Conservation (phyloP, 345 rosid species). For the Carallia pectinifolia region DNA sequence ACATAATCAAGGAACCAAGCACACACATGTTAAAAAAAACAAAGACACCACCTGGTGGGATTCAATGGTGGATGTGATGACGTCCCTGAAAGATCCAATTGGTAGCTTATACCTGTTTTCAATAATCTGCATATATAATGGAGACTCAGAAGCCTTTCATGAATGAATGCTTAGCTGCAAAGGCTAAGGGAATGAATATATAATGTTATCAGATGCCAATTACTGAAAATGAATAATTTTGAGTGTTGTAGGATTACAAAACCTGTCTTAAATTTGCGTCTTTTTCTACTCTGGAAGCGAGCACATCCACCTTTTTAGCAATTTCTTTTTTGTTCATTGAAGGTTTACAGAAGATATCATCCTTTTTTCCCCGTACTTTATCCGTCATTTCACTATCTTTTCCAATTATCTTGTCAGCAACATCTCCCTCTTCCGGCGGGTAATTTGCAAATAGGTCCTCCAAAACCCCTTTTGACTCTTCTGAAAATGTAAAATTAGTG, state of each 20-base stretch:
- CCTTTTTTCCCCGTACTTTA: constrained; percentile 40
- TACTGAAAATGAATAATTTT: background rate
- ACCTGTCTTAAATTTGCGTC: constrained; percentile 67
- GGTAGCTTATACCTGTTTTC: constrained; percentile 73
- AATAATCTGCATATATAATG: constrained; percentile 55
- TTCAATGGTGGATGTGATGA: constrained; percentile 67
- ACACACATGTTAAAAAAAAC: constrained; percentile 12
- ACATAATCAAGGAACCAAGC: too few relatives aligned
- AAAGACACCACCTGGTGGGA: constrained; percentile 65
- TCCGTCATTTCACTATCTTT: constrained; percentile 30
- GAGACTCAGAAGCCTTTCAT: constrained; percentile 24
- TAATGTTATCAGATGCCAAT: background rate
- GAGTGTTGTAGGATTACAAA: constrained; percentile 9
- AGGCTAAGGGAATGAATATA: constrained; percentile 12
- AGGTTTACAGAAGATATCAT: constrained; percentile 65
- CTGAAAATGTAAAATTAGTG: constrained; percentile 48
- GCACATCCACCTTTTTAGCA: constrained; percentile 49
- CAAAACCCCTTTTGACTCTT: constrained; percentile 49
- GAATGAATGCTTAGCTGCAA: constrained; percentile 16
- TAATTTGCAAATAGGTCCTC: constrained; percentile 61
- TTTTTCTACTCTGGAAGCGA: constrained; percentile 48
- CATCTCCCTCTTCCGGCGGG: constrained; percentile 71
- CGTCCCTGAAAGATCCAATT: constrained; percentile 66
- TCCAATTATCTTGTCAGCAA: constrained; percentile 34
- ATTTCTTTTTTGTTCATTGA: constrained; percentile 52